These are phyloP conservation scores for Colletotrichum cordylinicola DNA, from an alignment of 2,329 filamentous ascomycete genomes.

Conservation along the genomic window DNA sequence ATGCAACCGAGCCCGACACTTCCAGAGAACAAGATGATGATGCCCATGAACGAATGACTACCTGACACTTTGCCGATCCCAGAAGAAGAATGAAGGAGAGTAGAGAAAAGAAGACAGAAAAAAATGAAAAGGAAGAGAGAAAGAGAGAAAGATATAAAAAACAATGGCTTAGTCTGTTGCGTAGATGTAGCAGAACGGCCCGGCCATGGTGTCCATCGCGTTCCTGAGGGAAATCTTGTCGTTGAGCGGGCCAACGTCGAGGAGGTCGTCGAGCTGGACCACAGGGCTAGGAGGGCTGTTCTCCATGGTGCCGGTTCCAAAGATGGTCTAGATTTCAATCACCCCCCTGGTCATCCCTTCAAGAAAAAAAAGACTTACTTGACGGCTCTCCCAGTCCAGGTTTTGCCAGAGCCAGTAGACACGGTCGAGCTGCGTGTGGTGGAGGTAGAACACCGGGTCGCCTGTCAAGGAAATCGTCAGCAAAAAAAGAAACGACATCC, in stretches of 20 bases:
- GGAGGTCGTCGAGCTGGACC: constrained; percentile 43
- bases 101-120: rapidly evolving
- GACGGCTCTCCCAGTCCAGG: constrained; percentile 42
- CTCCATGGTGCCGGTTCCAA: constrained; percentile 46
- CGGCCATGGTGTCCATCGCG: constrained; percentile 44
- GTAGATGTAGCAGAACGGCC: constrained; percentile 51
- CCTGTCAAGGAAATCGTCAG: not conserved
- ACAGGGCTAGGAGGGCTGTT: constrained; percentile 44
- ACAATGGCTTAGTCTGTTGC: not conserved
- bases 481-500: not conserved
- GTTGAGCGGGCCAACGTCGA: constrained; percentile 37
- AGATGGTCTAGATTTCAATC: constrained; percentile 28
- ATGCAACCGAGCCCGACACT: not conserved
- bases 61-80: not conserved
- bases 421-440: constrained; percentile 51
- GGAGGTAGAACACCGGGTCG: constrained; percentile 51
- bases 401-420: constrained; percentile 54
- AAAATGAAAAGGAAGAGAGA: not conserved
- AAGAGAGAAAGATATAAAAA: not conserved
- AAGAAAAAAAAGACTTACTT: constrained; percentile 23
- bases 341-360: not conserved
- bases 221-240: constrained; percentile 36
- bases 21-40: not conserved
- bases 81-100: not conserved
- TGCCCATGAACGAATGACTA: not conserved